Base-by-base conservation (phyloP, 176 grass and related monocot genomes). In the Thalia dealbata region DNA sequence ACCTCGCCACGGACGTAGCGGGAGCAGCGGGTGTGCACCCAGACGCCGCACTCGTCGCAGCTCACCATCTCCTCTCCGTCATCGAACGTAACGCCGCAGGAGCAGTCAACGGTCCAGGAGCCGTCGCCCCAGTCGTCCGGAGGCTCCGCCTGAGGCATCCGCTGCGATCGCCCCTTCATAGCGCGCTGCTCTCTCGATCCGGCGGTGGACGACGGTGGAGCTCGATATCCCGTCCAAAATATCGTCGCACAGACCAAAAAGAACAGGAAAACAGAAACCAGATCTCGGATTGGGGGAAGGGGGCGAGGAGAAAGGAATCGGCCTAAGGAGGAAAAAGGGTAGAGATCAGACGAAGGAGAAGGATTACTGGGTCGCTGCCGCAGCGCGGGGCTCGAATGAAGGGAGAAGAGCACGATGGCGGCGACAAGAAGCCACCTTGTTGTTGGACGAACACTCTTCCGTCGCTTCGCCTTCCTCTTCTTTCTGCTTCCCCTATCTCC, bases 21-120 rank as follows among this genome's bases (percentile, higher is more conserved):
- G 24, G 95, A 83, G 79, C 95, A 97, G 64, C 95, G 83, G 48
- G 95, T 97, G 83, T 97, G 95, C 75, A 92, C 95, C 95, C 95
- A 97, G 23, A 97, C 87, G 64, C 64, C 91, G 81, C 95, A 97
- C 73, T 92, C 85, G 81, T 97, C 89, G 80, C 95, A 97, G 73
- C 89, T 92, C 16, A 92, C 95, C 95, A 97, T 97, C 90, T 97
- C 89, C 83, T 97, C 95, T 54, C 95, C 95, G 67, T 97, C 90
- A 71, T 97, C 90, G 83, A 92, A 91, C 12, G 84, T 97, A 25
- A 97, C 89, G 70, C 95, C 90, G 76, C 95, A 97, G 10, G 95
- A 97, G 85, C 95, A 97, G 66, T 97, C 95, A 58, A 97, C 95
- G 58, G 89, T 97, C 95, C 95, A 97, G 7, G 95, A 92, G 22